A percentile compares a stretch with the other conserved stretches of the same genome.
Evolutionary conservation across 139 green algal species (phyloP).

Genomic region (Chlamydomonas sphaeroides): DNA sequence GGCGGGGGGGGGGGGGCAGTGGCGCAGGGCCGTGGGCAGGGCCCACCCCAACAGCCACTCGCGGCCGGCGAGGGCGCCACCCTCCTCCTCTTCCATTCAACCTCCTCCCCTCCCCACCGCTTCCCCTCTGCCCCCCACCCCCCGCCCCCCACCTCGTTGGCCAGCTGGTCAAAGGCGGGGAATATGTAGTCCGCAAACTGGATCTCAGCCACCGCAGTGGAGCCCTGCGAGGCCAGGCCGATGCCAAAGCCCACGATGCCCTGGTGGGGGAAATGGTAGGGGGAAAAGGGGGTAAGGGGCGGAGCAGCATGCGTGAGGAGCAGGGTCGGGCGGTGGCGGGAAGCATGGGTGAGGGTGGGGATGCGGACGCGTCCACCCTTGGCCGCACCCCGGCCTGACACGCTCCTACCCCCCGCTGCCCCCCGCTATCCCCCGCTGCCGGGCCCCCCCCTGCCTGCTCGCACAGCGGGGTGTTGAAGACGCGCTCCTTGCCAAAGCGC

Average conservation of each 20-base stretch:
- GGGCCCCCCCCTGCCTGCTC: constrained; percentile 74
- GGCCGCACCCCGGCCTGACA: too few relatives aligned
- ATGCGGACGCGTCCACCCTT: too few relatives aligned
- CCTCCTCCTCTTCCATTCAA: too few relatives aligned
- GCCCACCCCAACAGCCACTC: not conserved
- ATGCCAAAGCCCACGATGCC: constrained; percentile 94
- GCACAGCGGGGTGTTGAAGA: constrained; percentile 95
- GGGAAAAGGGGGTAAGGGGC: not conserved
- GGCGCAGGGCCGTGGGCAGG: not conserved
- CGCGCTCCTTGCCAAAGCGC: constrained; percentile 74
- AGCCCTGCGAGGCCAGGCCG: constrained; percentile 81
- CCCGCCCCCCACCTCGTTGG: constrained; percentile 51
- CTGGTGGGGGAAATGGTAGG: constrained; percentile 36
- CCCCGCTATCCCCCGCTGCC: too few relatives aligned
- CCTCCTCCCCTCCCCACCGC: not conserved
- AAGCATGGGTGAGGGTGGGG: too few relatives aligned
- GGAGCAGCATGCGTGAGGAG: too few relatives aligned
- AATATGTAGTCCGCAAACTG: constrained; percentile 97
- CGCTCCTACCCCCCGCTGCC: too few relatives aligned
- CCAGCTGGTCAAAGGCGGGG: constrained; percentile 95
- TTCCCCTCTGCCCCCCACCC: not conserved
- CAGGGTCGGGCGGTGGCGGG: too few relatives aligned
- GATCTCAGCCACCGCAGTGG: constrained; percentile 87
- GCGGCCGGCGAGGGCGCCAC: not conserved
- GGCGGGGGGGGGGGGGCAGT: not conserved